Conservation (phyloP, 352 stramenopile species). For the Phytophthora sp. region DNA sequence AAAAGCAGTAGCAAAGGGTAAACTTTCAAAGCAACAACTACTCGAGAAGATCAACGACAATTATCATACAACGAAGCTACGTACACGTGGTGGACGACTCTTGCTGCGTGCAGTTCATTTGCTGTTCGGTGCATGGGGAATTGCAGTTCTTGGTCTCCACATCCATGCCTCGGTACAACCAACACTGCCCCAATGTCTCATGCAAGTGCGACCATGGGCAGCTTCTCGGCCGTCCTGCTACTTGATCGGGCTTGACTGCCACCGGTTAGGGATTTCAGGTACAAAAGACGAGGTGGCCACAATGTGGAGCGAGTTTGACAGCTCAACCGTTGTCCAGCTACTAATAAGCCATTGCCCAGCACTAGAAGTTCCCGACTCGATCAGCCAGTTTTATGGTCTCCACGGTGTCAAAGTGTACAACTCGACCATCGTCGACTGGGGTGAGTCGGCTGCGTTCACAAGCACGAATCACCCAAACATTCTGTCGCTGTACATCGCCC, state of each 20-base stretch:
- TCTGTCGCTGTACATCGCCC: not conserved
- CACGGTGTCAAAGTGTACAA: slow-evolving; percentile 13
- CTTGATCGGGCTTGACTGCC: slow-evolving; percentile 34
- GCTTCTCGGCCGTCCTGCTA: slow-evolving; percentile 37
- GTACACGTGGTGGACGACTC: too few relatives aligned
- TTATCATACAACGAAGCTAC: too few relatives aligned
- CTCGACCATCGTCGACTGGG: slow-evolving; percentile 4
- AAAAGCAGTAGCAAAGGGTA: too few relatives aligned
- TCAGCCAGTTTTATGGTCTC: not conserved
- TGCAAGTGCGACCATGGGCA: slow-evolving; percentile 40
- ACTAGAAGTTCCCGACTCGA: slow-evolving; percentile 17
- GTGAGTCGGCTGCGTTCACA: slow-evolving; percentile 4
- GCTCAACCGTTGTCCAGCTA: slow-evolving; percentile 8
- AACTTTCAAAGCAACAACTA: too few relatives aligned
- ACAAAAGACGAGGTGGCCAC: not conserved
- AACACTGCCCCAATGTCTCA: slow-evolving; percentile 1
- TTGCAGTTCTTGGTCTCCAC: slow-evolving; percentile 5
- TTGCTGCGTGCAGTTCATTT: slow-evolving; percentile 1
- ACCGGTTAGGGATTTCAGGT: slow-evolving; percentile 2
- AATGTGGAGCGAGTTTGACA: slow-evolving; percentile 3
- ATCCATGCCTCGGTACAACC: slow-evolving; percentile 8
- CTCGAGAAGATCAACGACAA: too few relatives aligned
- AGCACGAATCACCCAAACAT: slow-evolving; percentile 1
- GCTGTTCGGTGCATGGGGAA: slow-evolving; percentile 6
- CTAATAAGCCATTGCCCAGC: slow-evolving; percentile 4